Base-by-base conservation (phyloP, 345 rosid genomes). In the Erodium maritimum region DNA sequence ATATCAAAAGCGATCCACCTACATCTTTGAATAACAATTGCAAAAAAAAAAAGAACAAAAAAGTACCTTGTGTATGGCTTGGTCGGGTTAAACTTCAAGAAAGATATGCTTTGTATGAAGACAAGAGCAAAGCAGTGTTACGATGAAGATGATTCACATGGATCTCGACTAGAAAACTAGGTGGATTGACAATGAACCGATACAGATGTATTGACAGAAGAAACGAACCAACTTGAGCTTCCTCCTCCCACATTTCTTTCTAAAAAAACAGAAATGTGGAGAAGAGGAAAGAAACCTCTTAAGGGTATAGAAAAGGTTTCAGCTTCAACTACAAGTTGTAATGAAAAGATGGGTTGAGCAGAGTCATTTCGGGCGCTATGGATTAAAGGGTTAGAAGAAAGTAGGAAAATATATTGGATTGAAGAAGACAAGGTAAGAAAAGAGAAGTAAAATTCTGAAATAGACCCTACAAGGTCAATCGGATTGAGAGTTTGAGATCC, bases 231-330 rank as follows among this genome's bases (percentile, higher is more conserved):
- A 56, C 37, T 50, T 66, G 48, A 61, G 60, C 55, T 77, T 60
- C 66, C 72, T 69, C 73, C 73, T 76, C 73, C 91, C 87, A 76
- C 72, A 72, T 75, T 79, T 81, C 79, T 74, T 68, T 76, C 71
- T 57, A 17, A 84, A 93, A 91, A 79, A 53, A 69, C 64, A 86
- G 73, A 82, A 73, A n/a, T 68, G 59, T 62, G 85, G 77, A 20
- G 56, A 73, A 75, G 79, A 69, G 65, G 76, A 67, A 72, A 69
- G 60, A 45, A 60, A 56, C 70, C 65, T 62, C 61, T n/a, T 64
- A 54, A 20, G 23, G 17, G 56, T 56, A 54, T 63, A 34, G 66
- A 23, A n/a, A 52, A 54, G 63, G 58, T 57, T 71, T 58, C 42
- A 64, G 57, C 57, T 64, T 68, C 62, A 68, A 58, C 62, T 22